A percentile compares a stretch with the other conserved stretches of the same genome.
phyloP scores from a whole-genome alignment of 257 asterid genomes.

The Haberlea rhodopensis region DNA sequence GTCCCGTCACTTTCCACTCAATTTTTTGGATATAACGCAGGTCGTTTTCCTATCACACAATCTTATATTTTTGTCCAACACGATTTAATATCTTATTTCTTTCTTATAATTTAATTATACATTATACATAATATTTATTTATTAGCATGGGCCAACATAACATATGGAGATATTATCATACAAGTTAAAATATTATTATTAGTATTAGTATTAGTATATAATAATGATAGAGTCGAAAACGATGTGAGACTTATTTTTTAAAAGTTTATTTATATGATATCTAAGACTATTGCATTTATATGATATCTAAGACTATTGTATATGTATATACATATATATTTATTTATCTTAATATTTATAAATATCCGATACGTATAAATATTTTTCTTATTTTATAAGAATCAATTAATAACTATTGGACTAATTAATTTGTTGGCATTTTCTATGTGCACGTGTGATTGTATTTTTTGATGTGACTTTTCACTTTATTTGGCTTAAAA shows the following conservation, averaged over 20 bases:
- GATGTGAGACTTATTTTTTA: neutral
- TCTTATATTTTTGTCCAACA: neutral
- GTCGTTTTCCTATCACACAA: neutral
- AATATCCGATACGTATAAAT: too few relatives aligned
- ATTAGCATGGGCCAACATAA: too few relatives aligned
- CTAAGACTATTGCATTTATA: neutral
- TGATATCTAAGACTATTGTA: too few relatives aligned
- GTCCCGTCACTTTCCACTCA: neutral
- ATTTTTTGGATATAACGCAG: neutral
- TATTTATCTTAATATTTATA: too few relatives aligned
- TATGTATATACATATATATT: too few relatives aligned
- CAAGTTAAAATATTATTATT: neutral
- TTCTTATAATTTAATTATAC: too few relatives aligned
- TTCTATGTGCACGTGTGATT: neutral
- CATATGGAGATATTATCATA: neutral
- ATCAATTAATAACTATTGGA: neutral
- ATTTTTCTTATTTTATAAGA: too few relatives aligned
- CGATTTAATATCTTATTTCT: too few relatives aligned
- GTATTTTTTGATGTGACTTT: neutral
- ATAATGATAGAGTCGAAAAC: too few relatives aligned
- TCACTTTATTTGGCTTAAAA: neutral
- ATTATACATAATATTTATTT: too few relatives aligned
- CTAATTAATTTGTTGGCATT: neutral
- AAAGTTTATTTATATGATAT: neutral
- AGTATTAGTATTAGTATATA: too few relatives aligned